These are phyloP conservation scores for Colletotrichum simmondsii DNA, from an alignment of 2,329 filamentous ascomycete genomes.

Conservation along the genomic window DNA sequence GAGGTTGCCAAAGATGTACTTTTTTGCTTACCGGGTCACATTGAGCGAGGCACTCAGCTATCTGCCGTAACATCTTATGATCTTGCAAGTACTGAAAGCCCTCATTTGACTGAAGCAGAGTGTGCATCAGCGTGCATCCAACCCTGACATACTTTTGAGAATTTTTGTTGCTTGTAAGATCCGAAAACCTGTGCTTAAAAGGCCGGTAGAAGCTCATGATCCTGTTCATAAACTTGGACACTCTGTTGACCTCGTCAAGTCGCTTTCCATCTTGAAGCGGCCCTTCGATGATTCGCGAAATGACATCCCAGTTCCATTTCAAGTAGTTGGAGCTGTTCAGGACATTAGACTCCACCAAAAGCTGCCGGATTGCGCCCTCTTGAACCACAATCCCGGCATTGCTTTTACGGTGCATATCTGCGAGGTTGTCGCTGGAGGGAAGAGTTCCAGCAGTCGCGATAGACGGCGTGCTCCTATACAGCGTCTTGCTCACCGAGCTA, in stretches of 20 bases:
- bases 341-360: constrained; percentile 83
- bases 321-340: constrained; percentile 88
- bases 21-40: constrained; percentile 78
- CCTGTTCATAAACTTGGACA: constrained; percentile 95
- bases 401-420: constrained; percentile 67
- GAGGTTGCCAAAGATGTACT: not conserved
- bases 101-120: constrained; percentile 85
- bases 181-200: constrained; percentile 95
- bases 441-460: constrained; percentile 47
- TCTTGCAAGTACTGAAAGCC: constrained; percentile 87
- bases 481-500: constrained; percentile 93
- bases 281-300: constrained; percentile 90
- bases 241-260: constrained; percentile 92
- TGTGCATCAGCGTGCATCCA: constrained; percentile 88
- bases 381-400: constrained; percentile 61
- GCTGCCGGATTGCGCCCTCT: constrained; percentile 72
- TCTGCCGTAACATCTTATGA: constrained; percentile 92
- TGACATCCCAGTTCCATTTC: constrained; percentile 98
- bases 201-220: constrained; percentile 95
- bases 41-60: constrained; percentile 95
- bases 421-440: constrained; percentile 58
- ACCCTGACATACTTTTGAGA: constrained; percentile 94
- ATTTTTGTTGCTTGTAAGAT: constrained; percentile 88
- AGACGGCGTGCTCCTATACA: constrained; percentile 78
- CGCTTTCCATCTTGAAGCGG: constrained; percentile 91